Percentiles rank a stretch among this genome's conserved stretches.
Conservation (phyloP, 202 grass and related monocot species). For the Panicum virgatum region DNA sequence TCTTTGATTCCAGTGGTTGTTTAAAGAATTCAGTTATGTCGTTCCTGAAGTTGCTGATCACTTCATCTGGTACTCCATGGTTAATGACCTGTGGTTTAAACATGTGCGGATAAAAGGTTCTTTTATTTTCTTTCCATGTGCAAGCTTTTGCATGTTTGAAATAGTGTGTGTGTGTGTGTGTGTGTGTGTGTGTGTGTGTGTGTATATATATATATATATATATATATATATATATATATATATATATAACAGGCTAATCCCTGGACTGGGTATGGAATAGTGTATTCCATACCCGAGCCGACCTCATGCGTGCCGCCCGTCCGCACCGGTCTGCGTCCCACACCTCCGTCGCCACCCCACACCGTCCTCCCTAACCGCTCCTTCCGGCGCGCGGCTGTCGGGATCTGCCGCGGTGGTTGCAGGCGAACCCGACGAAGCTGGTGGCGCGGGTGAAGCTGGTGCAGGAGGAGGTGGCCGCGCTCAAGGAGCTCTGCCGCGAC, state of each 20-base stretch:
- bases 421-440: conserved; percentile 78
- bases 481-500: no score
- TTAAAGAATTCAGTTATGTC: conserved; percentile 54
- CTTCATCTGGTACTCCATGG: conserved; percentile 47
- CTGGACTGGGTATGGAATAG: no score
- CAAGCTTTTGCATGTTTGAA: not conserved
- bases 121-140: not conserved
- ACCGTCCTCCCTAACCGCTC: not conserved
- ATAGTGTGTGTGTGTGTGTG: no score
- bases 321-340: no score
- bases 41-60: conserved; percentile 14
- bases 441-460: conserved; percentile 73
- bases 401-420: conserved; percentile 8
- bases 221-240: no score
- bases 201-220: no score
- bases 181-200: no score
- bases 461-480: conserved; percentile 60
- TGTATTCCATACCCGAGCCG: no score
- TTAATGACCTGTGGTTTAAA: conserved; percentile 39
- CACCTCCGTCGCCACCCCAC: no score
- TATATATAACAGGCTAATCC: no score
- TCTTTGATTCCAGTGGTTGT: conserved; percentile 60
- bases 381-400: not conserved
- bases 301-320: no score
- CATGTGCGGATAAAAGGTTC: not conserved